Conservation (phyloP, 2,329 filamentous ascomycete genomes). For the Septoria linicola region DNA sequence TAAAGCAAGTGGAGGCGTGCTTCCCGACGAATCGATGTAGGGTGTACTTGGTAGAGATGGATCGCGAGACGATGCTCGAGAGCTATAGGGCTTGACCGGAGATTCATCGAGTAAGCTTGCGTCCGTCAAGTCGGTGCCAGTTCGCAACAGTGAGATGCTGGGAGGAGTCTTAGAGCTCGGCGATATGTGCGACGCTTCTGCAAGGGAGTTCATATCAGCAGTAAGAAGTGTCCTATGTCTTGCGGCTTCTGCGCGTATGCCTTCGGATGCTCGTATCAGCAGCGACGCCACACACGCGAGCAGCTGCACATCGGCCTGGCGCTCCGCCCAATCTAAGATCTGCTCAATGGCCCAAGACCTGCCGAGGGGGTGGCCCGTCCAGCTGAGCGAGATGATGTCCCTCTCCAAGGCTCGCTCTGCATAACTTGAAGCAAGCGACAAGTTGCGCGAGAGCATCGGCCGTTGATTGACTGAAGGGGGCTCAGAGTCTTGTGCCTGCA, state of each 20-base stretch:
- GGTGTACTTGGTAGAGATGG: slow-evolving; percentile 35
- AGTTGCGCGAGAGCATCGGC: slow-evolving; percentile 14
- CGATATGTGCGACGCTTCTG: background rate
- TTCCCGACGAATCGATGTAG: slow-evolving; percentile 32
- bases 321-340: slow-evolving; percentile 61
- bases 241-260: background rate
- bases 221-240: background rate
- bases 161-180: slow-evolving; percentile 3
- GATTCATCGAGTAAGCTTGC: slow-evolving; percentile 17
- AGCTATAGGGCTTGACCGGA: slow-evolving; percentile 23
- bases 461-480: slow-evolving; percentile 48
- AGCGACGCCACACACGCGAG: slow-evolving; percentile 65
- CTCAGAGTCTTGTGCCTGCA: slow-evolving; percentile 32
- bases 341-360: slow-evolving; percentile 56
- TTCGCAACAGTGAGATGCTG: slow-evolving; percentile 20
- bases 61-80: slow-evolving; percentile 29
- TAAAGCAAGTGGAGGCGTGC: slow-evolving; percentile 32
- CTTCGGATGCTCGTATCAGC: slow-evolving; percentile 48
- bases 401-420: background rate
- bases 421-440: slow-evolving; percentile 11
- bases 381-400: background rate
- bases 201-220: background rate
- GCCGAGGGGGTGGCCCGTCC: slow-evolving; percentile 53
- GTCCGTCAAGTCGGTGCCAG: slow-evolving; percentile 17
- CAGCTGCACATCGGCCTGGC: slow-evolving; percentile 62